Base-by-base conservation (phyloP, 2,329 filamentous ascomycete genomes). In the Aspergillus melleus region DNA sequence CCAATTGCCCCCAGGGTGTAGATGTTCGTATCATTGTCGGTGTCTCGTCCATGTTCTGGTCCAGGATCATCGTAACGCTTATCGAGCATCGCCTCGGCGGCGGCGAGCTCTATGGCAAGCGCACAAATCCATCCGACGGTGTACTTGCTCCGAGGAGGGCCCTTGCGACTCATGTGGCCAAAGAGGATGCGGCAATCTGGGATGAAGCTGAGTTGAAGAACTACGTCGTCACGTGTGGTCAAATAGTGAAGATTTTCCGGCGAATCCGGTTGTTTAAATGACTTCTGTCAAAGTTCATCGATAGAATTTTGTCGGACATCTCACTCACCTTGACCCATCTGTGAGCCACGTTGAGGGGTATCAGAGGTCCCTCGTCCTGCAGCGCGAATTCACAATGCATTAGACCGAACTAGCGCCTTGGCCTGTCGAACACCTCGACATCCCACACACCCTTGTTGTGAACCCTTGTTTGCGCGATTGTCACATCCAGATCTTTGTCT, bases 1-100 rank as follows among this genome's bases (percentile, higher is more conserved):
- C 51, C 32, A 14, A 73, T 64, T 6, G 30, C 57, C 14, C 69
- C 68, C 3, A 70, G 54, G 5, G 59, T 54, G 42, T 71, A 70
- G 14, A 54, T 59, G 52, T 72, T 72, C 11, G 51, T 54, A 29
- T 72, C 67, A 26, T 14, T 53, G 14, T 53, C 51, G 26, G 12
- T 42, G 16, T 42, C 36, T n/a, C 36, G 36, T n/a, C 36, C 36
- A 16, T 42, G 6, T 42, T 32, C n/a, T 19, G 26, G n/a, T 22
- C 26, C n/a, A 32, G 51, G n/a, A 22, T 53, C 30, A 10, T 22
- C 26, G 4, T 53, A 32, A 32, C 6, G n/a, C 32, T 42, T 32
- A 39, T 53, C 51, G 30, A 53, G 51, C 51, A 53, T 53, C 20
- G 26, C 32, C 32, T 24, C n/a, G 16, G 51, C 51, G 26, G 51